Base-by-base conservation (phyloP, 1,284 basidiomycete genomes). In the Ceratobasidium sp. region DNA sequence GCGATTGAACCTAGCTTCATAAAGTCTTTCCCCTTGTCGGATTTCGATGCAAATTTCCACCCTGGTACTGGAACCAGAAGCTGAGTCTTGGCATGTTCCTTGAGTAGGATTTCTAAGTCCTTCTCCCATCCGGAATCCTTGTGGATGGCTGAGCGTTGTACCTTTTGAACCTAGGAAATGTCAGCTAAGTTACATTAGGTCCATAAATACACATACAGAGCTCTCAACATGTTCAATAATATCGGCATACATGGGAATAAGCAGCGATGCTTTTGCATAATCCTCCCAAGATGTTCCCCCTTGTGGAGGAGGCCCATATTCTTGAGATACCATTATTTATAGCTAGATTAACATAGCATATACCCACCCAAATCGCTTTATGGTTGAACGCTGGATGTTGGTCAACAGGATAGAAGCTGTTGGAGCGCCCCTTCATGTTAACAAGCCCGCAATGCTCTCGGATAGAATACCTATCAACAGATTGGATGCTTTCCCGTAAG, bases 191-290 rank as follows among this genome's bases (percentile, higher is more conserved):
- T 50, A 14, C 16, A 16, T 16, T 50, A 16, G 16, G 27, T 30
- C 14, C 4, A n/a, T 60, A 12, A 35, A 35, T 7, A 46, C 38
- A 23, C 48, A 14, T 27, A 66, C 64, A 1, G 38, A 46, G 20
- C 20, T 38, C 20, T 66, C 38, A n/a, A 66, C 64, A 41, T 66
- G 64, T 16, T 66, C 1, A 2, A 66, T 38, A 18, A 66, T 30
- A 16, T 66, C 38, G 14, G 27, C 27, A 41, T n/a, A 44, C 20
- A 27, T 46, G 7, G 64, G 64, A 6, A 66, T 66, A 10, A 66
- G 14, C 1, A 23, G 2, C n/a, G 64, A 66, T 2, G 41, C 41
- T 6, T 41, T 66, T 12, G 5, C 33, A 30, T 66, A 66, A 7
- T 48, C 41, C 23, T 66, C 41, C 64, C 64, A 66, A 8, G 64